Percentiles rank a stretch among this genome's conserved stretches.
Conservation (phyloP, 108 stramenopile species). For the Nannochloropsis gaditana region DNA sequence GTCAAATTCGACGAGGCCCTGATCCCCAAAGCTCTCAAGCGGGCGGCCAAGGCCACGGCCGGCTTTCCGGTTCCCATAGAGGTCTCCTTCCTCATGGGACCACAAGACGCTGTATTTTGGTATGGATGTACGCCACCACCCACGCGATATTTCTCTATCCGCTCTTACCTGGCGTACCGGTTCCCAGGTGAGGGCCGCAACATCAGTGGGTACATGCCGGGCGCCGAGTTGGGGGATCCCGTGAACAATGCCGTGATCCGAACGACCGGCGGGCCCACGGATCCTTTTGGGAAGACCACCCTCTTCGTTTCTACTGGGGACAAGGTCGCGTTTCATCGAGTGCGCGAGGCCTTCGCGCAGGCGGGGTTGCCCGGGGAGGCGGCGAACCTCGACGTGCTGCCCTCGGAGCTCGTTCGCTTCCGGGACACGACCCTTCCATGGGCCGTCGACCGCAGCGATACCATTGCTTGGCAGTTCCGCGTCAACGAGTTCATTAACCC, state of each 20-base stretch:
- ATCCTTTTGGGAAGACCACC: not conserved
- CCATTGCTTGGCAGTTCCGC: constrained; percentile 1
- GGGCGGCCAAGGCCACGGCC: not conserved
- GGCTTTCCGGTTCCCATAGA: not conserved
- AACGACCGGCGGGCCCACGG: not conserved
- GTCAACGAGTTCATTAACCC: not conserved
- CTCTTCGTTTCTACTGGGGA: not conserved
- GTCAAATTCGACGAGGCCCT: not conserved
- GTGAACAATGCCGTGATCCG: not conserved
- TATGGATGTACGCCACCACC: not conserved
- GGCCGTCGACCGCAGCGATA: not conserved
- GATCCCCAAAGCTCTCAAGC: not conserved
- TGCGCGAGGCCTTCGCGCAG: not conserved
- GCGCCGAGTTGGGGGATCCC: not conserved
- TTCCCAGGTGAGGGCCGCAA: not conserved
- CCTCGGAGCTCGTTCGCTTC: not conserved
- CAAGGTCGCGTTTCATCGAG: not conserved
- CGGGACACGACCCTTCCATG: not conserved
- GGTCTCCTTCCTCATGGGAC: not conserved
- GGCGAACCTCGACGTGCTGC: not conserved
- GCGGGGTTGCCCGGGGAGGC: not conserved
- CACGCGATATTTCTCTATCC: not conserved
- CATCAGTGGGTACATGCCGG: not conserved
- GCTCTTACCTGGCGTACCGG: not conserved
- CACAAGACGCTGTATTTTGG: not conserved